Percentiles rank a stretch among this genome's conserved stretches.
phyloP scores from a whole-genome alignment of 192 early-diverging fungal genomes.

The Dispira parvispora region DNA sequence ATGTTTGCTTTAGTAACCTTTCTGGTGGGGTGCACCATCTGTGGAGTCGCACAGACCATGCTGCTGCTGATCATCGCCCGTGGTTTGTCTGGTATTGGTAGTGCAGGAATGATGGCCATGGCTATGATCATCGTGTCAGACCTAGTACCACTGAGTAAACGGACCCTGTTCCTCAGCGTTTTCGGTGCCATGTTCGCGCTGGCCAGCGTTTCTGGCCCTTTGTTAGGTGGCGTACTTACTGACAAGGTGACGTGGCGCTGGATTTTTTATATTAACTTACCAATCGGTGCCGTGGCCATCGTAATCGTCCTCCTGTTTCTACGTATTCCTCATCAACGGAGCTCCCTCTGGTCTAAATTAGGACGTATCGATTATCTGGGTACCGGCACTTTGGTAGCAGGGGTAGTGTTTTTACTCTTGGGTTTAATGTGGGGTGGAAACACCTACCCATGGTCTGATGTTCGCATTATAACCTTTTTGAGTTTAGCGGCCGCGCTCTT shows the following conservation, averaged over 20 bases:
- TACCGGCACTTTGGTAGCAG: constrained; percentile 19
- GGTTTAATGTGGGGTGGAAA: constrained; percentile 39
- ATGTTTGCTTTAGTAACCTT: constrained; percentile 22
- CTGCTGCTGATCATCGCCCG: constrained; percentile 44
- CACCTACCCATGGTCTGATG: constrained; percentile 28
- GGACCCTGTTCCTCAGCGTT: constrained; percentile 51
- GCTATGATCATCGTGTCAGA: constrained; percentile 48
- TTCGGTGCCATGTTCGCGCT: constrained; percentile 35
- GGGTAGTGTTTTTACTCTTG: constrained; percentile 27
- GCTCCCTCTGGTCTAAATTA: constrained; percentile 21
- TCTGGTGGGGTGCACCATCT: constrained; percentile 23
- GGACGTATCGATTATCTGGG: constrained; percentile 35
- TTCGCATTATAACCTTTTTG: constrained; percentile 26
- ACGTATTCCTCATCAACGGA: constrained; percentile 30
- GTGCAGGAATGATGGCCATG: constrained; percentile 40
- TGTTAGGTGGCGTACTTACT: constrained; percentile 52
- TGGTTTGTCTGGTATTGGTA: constrained; percentile 54
- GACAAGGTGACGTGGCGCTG: constrained; percentile 40
- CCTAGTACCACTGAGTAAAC: constrained; percentile 24
- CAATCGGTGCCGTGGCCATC: constrained; percentile 34
- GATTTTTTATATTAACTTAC: constrained; percentile 70
- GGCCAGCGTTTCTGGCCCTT: constrained; percentile 45
- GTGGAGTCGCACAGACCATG: constrained; percentile 21
- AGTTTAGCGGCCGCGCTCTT: constrained; percentile 18
- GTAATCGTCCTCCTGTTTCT: constrained; percentile 41